Evolutionary conservation across 495 filamentous ascomycete species (phyloP).

Genomic region (Neohortaea acidophila): DNA sequence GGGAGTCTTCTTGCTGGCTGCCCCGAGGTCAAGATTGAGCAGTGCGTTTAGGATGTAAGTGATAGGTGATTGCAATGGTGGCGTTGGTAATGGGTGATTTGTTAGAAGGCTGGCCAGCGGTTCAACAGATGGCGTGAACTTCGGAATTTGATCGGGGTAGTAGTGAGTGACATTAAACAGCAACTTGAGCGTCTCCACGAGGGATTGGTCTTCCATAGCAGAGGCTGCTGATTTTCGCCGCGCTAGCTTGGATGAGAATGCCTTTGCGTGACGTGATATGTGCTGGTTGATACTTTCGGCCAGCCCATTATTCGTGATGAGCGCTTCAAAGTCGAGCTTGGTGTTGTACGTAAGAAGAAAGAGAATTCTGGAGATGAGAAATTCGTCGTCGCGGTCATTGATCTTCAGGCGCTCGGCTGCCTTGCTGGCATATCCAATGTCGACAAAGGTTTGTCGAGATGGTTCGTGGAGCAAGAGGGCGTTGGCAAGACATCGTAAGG

Average conservation of each 20-base stretch:
- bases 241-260: slow-evolving; percentile 1
- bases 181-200: slow-evolving; percentile 73
- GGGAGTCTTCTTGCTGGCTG: slow-evolving; percentile 27
- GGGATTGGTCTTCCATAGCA: slow-evolving; percentile 62
- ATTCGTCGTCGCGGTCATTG: slow-evolving; percentile 74
- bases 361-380: slow-evolving; percentile 65
- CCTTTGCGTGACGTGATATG: slow-evolving; percentile 16
- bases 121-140: slow-evolving; percentile 53
- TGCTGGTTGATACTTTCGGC: slow-evolving; percentile 48
- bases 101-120: slow-evolving; percentile 58
- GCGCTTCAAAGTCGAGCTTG: slow-evolving; percentile 45
- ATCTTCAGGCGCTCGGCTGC: slow-evolving; percentile 58
- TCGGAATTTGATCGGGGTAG: slow-evolving; percentile 39
- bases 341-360: slow-evolving; percentile 80
- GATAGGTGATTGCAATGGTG: slow-evolving; percentile 44
- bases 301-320: slow-evolving; percentile 56
- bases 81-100: slow-evolving; percentile 36
- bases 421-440: slow-evolving; percentile 57
- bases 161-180: slow-evolving; percentile 75
- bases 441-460: slow-evolving; percentile 66
- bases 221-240: slow-evolving; percentile 24
- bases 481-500: slow-evolving; percentile 77
- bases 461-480: slow-evolving; percentile 55
- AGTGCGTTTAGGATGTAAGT: slow-evolving; percentile 63
- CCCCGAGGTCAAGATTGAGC: slow-evolving; percentile 54